phyloP scores from a whole-genome alignment of 176 grass and related monocot species.

The Ensete ventricosum region DNA sequence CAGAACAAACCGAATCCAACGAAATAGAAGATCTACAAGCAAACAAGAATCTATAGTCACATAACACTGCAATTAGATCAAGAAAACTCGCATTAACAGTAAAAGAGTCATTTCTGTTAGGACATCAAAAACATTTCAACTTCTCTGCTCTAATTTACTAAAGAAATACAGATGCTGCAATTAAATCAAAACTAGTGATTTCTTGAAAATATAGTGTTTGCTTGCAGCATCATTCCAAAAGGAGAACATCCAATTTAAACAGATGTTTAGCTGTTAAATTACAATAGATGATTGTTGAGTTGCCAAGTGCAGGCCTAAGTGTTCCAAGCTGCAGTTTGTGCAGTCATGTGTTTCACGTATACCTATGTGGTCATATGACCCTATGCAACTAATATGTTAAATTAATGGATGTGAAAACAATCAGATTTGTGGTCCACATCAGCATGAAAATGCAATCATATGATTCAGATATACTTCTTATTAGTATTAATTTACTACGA shows the following conservation, averaged over 20 bases:
- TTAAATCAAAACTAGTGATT: background rate
- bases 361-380: too few relatives aligned
- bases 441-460: too few relatives aligned
- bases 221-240: background rate
- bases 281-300: background rate
- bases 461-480: background rate
- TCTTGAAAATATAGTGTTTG: background rate
- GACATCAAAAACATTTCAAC: background rate
- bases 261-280: background rate
- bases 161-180: background rate
- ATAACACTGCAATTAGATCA: too few relatives aligned
- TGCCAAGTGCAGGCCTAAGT: background rate
- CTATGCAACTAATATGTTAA: too few relatives aligned
- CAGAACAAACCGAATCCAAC: slow-evolving; percentile 13
- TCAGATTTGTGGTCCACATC: too few relatives aligned
- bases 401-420: too few relatives aligned
- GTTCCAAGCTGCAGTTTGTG: too few relatives aligned
- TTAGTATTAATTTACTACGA: background rate
- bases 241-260: background rate
- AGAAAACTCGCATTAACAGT: too few relatives aligned
- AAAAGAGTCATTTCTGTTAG: background rate
- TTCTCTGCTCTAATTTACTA: background rate
- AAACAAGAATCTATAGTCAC: background rate
- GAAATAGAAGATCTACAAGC: slow-evolving; percentile 6
- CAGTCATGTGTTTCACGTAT: too few relatives aligned